Evolutionary conservation across 768 basidiomycete species (phyloP).

Genomic region (Termitomyces sp.): DNA sequence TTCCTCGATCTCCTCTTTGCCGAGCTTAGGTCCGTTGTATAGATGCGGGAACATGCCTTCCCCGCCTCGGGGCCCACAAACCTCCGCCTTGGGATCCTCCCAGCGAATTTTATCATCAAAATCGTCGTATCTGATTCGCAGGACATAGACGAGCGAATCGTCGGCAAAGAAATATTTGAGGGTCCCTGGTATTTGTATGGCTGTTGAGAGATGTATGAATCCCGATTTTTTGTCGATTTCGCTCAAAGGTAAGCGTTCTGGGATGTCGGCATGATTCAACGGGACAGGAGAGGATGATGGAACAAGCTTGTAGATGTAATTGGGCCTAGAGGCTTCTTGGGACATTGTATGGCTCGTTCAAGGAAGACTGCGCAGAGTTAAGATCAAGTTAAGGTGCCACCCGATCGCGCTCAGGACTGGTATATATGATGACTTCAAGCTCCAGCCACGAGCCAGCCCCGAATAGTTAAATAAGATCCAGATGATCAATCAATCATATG

Average conservation of each 20-base stretch:
- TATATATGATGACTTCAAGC: too few species aligned
- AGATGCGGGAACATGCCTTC: conserved; percentile 54
- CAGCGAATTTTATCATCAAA: conserved; percentile 42
- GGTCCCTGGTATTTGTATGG: conserved; percentile 43
- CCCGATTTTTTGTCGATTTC: conserved; percentile 40
- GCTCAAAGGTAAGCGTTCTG: conserved; percentile 48
- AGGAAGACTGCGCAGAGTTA: too few species aligned
- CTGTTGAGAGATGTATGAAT: conserved; percentile 55
- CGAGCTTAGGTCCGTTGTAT: conserved; percentile 43
- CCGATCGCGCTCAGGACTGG: too few species aligned
- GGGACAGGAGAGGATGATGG: conserved; percentile 37
- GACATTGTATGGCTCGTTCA: not conserved
- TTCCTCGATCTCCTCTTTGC: conserved; percentile 43
- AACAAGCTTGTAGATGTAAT: conserved; percentile 62
- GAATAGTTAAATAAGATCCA: too few species aligned
- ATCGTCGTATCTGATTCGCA: conserved; percentile 38
- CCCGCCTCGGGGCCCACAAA: conserved; percentile 39
- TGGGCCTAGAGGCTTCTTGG: conserved; percentile 26
- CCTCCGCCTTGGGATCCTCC: conserved; percentile 44
- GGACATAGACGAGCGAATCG: conserved; percentile 36
- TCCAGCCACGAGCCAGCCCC: too few species aligned
- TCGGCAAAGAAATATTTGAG: conserved; percentile 42
- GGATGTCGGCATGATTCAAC: conserved; percentile 26
- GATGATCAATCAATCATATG: too few species aligned
- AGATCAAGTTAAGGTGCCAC: too few species aligned